Evolutionary conservation across 495 filamentous ascomycete species (phyloP).

Genomic region (Articulospora tetracladia): DNA sequence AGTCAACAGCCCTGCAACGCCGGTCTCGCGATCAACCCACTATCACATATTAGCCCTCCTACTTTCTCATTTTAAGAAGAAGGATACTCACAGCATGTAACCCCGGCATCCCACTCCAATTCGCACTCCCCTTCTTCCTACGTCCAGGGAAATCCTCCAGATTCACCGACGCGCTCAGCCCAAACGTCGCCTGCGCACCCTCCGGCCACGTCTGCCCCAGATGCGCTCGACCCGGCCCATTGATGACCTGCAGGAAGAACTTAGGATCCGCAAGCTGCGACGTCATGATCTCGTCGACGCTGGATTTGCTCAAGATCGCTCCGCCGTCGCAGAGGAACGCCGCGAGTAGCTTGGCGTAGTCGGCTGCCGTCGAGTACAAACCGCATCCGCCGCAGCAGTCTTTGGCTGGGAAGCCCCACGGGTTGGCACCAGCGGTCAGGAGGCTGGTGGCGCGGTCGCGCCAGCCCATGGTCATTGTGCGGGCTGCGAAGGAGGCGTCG

Average conservation of each 20-base stretch:
- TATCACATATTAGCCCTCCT: constrained; percentile 14
- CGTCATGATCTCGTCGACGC: constrained; percentile 43
- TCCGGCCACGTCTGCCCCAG: constrained; percentile 7
- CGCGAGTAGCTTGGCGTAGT: constrained; percentile 42
- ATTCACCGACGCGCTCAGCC: constrained; percentile 32
- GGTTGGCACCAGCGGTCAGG: neutral
- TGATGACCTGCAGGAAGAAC: constrained; percentile 8
- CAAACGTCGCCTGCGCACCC: constrained; percentile 24
- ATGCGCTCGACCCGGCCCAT: neutral
- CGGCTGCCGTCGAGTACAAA: constrained; percentile 28
- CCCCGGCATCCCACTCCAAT: constrained; percentile 19
- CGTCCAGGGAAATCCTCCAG: constrained; percentile 25
- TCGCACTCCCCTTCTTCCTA: constrained; percentile 24
- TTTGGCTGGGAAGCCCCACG: constrained; percentile 2
- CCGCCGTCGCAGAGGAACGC: constrained; percentile 40
- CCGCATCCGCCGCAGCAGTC: constrained; percentile 36
- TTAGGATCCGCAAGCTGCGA: constrained; percentile 27
- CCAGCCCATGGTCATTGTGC: neutral
- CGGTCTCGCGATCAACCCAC: constrained; percentile 16
- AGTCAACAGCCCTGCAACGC: constrained; percentile 9
- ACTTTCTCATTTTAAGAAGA: neutral
- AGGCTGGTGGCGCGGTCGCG: neutral
- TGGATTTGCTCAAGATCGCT: constrained; percentile 35
- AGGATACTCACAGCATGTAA: constrained; percentile 11
- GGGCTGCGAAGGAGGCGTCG: constrained; percentile 29